Base-by-base conservation (phyloP, 108 stramenopile species). In the Skeletonema menzelii region DNA sequence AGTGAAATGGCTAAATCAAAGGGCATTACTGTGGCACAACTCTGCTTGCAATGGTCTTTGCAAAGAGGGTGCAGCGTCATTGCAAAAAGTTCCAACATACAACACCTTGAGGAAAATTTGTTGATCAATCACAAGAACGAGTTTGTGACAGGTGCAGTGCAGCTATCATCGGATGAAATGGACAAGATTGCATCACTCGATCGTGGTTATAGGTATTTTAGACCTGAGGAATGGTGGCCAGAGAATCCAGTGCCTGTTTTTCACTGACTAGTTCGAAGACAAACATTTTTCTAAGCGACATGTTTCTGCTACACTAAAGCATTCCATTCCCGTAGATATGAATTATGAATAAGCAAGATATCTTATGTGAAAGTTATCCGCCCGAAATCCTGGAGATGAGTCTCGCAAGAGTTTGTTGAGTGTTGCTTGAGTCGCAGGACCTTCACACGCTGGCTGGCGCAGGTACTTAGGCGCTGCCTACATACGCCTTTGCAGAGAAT, bases 201-300 rank as follows among this genome's bases (percentile, higher is more conserved):
- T 35, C 86, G 86, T 6, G 78, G 82, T 14, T 85, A 84, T 74
- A 86, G 91, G 12, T 92, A 79, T 35, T 89, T 89, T 66, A 84
- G 91, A 46, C 91, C 91, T 17, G 88, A 88, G 65, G 91, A 90
- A 57, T 90, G 89, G 91, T 92, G 91, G 88, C 79, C 69, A 31
- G 61, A 75, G 2, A 73, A 80, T 64, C 74, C 61, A 37, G 73
- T 87, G 86, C 85, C 88, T 14, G 87, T 92, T 7, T 91, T 91
- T 73, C 79, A 91, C 69, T 91, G 56, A 65, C 27, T 42, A 4
- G 3, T 32, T 3, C 7, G 31, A n/a, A n/a, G n/a, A n/a, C n/a
- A n/a, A n/a, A n/a, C n/a, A n/a, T n/a, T n/a, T n/a, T n/a, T n/a
- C n/a, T n/a, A n/a, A n/a, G n/a, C n/a, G n/a, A n/a, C n/a, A n/a